phyloP scores from a whole-genome alignment of 2,329 filamentous ascomycete species.

The Colletotrichum nymphaeae region DNA sequence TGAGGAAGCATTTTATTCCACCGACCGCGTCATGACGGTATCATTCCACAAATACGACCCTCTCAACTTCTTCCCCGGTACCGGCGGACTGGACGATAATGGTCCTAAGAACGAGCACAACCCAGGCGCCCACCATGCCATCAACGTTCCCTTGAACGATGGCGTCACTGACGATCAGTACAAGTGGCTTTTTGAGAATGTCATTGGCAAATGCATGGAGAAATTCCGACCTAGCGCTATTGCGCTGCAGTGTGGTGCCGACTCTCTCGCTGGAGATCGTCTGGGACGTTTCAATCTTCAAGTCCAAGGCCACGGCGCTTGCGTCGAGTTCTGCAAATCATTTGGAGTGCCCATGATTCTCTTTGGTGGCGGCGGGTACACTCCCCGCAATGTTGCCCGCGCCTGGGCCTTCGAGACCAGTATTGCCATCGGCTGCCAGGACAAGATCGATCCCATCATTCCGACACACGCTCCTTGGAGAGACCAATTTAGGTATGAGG shows the following conservation, averaged over 20 bases:
- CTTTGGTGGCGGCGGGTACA: slow-evolving; percentile 96
- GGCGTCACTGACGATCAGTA: slow-evolving; percentile 94
- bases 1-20: slow-evolving; percentile 90
- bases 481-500: slow-evolving; percentile 83
- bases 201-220: slow-evolving; percentile 82
- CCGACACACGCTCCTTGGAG: slow-evolving; percentile 87
- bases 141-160: slow-evolving; percentile 91
- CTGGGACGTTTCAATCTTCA: slow-evolving; percentile 97
- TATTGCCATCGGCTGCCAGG: slow-evolving; percentile 82
- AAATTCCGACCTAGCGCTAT: slow-evolving; percentile 92
- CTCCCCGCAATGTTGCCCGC: slow-evolving; percentile 93
- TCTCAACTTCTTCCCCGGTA: slow-evolving; percentile 86
- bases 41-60: slow-evolving; percentile 98
- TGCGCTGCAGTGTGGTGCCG: slow-evolving; percentile 94
- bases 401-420: slow-evolving; percentile 98
- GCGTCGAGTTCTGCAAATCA: slow-evolving; percentile 88
- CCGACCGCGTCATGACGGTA: slow-evolving; percentile 89
- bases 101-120: slow-evolving; percentile 87
- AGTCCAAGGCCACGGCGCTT: slow-evolving; percentile 92
- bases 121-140: slow-evolving; percentile 86
- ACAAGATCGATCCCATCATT: slow-evolving; percentile 77
- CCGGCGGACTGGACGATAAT: slow-evolving; percentile 86
- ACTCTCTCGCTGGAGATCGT: slow-evolving; percentile 92
- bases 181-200: slow-evolving; percentile 82
- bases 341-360: slow-evolving; percentile 86